Conservation (phyloP, 352 stramenopile species). For the Globisporangium sylvaticum region DNA sequence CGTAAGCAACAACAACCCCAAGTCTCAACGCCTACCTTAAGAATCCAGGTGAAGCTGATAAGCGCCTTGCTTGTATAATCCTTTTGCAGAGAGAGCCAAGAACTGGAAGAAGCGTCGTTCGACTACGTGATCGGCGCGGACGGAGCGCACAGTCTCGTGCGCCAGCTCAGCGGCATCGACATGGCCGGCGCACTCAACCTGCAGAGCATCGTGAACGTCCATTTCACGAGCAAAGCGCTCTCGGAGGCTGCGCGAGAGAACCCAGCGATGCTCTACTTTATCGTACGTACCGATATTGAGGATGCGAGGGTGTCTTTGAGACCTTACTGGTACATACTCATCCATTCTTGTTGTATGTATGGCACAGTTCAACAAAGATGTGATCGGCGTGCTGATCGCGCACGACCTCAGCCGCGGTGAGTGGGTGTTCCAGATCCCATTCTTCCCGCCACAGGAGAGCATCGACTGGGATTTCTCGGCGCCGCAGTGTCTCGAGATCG, state of each 20-base stretch:
- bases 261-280: slow-evolving; percentile 93
- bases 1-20: slow-evolving; percentile 28
- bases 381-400: slow-evolving; percentile 91
- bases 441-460: slow-evolving; percentile 86
- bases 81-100: slow-evolving; percentile 22
- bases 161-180: slow-evolving; percentile 61
- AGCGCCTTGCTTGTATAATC: slow-evolving; percentile 3
- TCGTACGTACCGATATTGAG: slow-evolving; percentile 50
- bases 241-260: slow-evolving; percentile 52
- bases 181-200: slow-evolving; percentile 74
- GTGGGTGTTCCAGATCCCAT: slow-evolving; percentile 92
- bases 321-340: too few relatives aligned
- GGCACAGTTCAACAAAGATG: slow-evolving; percentile 68
- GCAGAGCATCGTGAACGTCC: slow-evolving; percentile 93
- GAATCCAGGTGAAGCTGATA: neutral
- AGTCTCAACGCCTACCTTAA: neutral
- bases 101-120: slow-evolving; percentile 38
- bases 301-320: neutral
- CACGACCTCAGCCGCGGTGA: slow-evolving; percentile 87
- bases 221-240: slow-evolving; percentile 87
- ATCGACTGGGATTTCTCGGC: slow-evolving; percentile 59
- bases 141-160: slow-evolving; percentile 84
- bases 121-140: slow-evolving; percentile 90
- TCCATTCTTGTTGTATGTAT: neutral
- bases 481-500: slow-evolving; percentile 48